Evolutionary conservation across 2,329 filamentous ascomycete species (phyloP).

Genomic region (Cytospora leucostoma): DNA sequence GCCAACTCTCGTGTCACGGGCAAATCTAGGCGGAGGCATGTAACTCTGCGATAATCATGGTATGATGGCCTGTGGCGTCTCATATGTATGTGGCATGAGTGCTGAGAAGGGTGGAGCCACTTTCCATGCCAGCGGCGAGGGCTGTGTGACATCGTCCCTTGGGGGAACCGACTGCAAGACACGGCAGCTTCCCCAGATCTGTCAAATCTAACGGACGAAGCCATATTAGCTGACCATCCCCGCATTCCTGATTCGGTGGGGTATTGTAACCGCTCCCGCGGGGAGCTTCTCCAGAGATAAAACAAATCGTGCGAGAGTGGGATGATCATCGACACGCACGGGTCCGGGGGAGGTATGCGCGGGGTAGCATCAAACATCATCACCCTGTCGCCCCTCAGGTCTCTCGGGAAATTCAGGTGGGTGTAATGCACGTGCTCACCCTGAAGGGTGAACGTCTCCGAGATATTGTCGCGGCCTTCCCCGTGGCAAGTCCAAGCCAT

Average conservation of each 20-base stretch:
- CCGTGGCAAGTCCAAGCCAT: neutral
- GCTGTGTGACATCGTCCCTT: conserved; percentile 20
- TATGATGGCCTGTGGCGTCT: conserved; percentile 19
- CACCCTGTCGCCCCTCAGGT: neutral
- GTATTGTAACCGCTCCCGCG: conserved; percentile 1
- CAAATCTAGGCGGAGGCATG: conserved; percentile 11
- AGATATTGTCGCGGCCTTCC: neutral
- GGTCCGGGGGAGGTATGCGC: conserved; percentile 2
- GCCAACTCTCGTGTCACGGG: conserved; percentile 8
- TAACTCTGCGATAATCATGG: conserved; percentile 11
- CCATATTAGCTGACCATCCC: conserved; percentile 22
- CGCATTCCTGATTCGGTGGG: conserved; percentile 18
- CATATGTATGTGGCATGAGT: conserved; percentile 26
- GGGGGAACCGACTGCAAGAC: neutral
- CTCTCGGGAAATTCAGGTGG: neutral
- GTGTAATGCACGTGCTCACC: neutral
- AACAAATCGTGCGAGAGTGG: conserved; percentile 25
- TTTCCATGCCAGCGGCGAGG: conserved; percentile 1
- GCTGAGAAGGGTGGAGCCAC: conserved; percentile 24
- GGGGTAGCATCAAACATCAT: neutral
- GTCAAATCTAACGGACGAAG: neutral
- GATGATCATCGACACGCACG: conserved; percentile 24
- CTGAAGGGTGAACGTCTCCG: neutral
- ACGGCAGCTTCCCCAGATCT: neutral
- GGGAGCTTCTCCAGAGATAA: conserved; percentile 10